Evolutionary conservation across 2,329 filamentous ascomycete species (phyloP), one percentile per base, ranked within the genome.

Genomic region (Xylogone sp.): DNA sequence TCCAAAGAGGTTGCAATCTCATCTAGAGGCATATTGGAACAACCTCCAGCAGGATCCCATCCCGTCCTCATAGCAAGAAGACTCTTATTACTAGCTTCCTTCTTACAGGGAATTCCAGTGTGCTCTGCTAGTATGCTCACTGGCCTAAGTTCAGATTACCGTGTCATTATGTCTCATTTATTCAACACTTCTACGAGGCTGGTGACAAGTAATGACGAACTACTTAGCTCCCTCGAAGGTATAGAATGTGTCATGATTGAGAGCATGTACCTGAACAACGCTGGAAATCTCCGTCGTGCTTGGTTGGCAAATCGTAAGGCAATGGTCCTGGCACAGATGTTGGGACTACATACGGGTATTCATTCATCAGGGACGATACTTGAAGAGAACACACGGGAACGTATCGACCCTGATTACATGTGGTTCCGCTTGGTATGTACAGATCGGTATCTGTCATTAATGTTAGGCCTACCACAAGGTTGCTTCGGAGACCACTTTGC

Each of bases 231-330:
- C 2, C 59, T 76, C 1, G 78, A 83, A 59, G 79, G 75, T 0
- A 59, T 81, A 6, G 74, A 79, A 53, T 75, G 75, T 47, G 64
- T 81, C n/a, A 67, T 79, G 56, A 65, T 80, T 0, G 71, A 79
- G 53, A 68, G 68, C 13, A 64, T 77, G 20, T 76, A 72, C 55
- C 65, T 73, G 6, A 72, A 71, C 22, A 78, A 78, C 22, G 61
- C 62, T 0, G 79, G 79, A 1, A 70, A 74, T 22, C 64, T 78
- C 2, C 73, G 78, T 20, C 76, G 77, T 43, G 69, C 75, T 0
- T 80, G 75, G 74, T 56, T 79, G 3, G 63, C 67, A 0, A 68
- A 67, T 34, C 71, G 80, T 0, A 69, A 77, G 5, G 75, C 76
- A 3, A 63, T 82, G 34, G 72, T 69, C 44, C 66, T 81, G 34